A percentile compares a stretch with the other conserved stretches of the same genome.
Evolutionary conservation across 306 rosid species (phyloP).

Genomic region (Erythrophleum fordii): DNA sequence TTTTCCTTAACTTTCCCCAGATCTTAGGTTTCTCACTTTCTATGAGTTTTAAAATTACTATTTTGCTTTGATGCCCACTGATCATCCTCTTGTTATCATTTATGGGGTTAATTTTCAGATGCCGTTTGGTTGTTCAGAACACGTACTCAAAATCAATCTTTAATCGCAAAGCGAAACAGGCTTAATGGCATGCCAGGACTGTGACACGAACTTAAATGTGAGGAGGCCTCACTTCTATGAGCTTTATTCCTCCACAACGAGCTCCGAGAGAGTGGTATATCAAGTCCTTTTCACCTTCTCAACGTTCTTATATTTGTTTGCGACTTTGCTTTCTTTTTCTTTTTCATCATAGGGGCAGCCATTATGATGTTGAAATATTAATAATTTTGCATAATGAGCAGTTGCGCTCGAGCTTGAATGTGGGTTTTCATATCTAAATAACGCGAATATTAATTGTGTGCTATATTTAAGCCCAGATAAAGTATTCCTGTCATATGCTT

Average conservation of each 20-base stretch:
- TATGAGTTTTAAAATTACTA: background rate
- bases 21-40: background rate
- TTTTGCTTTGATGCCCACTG: background rate
- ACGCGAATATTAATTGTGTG: background rate
- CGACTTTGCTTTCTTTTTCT: background rate
- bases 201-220: slow-evolving; percentile 49
- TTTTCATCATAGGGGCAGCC: background rate
- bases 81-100: slow-evolving; percentile 18
- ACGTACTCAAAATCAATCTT: slow-evolving; percentile 12
- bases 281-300: background rate
- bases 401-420: background rate
- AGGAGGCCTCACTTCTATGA: slow-evolving; percentile 80
- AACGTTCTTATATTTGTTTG: background rate
- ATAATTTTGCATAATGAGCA: background rate
- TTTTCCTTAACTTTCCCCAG: background rate
- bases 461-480: background rate
- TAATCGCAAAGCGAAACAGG: slow-evolving; percentile 16
- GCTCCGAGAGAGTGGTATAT: slow-evolving; percentile 70
- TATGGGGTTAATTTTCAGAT: background rate
- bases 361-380: background rate
- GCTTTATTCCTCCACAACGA: slow-evolving; percentile 61
- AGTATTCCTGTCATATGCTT: background rate
- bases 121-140: slow-evolving; percentile 36
- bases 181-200: slow-evolving; percentile 56
- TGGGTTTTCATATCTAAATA: background rate